Base-by-base conservation (phyloP, 2,329 filamentous ascomycete species). In the Beauveria sp. region DNA sequence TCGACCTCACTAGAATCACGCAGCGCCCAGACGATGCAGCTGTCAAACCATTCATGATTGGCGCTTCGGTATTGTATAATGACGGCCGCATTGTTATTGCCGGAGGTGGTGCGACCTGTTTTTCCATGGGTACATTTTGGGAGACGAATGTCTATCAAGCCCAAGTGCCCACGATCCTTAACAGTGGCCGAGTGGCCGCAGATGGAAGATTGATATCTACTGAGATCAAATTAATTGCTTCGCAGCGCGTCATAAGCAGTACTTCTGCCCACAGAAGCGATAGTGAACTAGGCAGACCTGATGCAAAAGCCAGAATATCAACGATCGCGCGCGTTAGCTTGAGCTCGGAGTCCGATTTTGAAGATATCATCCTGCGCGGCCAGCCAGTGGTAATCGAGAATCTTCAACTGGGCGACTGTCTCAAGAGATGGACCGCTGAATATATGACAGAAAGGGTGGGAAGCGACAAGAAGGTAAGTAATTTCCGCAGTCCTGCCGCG, bases 121-220 rank as follows among this genome's bases (percentile, higher is more conserved):
- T 96, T 76, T 92, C 90, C 0, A 96, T 96, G 81, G 92, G 92
- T 1, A 90, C 89, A 7, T 92, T 84, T 68, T 96, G 90, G 90
- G 92, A 92, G 55, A 79, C 80, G 37, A 84, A 84, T 1, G 76
- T 80, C 14, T 87, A 78, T 55, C 70, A 74, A 2, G 67, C 85
- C 24, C 56, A 63, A 6, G 52, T 70, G 3, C 57, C 61, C 55
- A 46, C 51, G 24, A 5, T 55, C 63, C 28, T 63, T 47, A 18
- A n/a, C 6, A 30, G 24, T 41, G 10, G 8, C 8, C 40, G n/a
- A 20, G 16, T 26, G 26, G 6, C 9, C 20, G 5, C 41, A n/a
- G 12, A 14, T 5, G 20, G n/a, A 51, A 28, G 44, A 40, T 5
- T 12, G 9, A 37, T 9, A 14, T 37, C 43, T 34, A 12, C 20